Percentiles rank a stretch among this genome's conserved stretches.
Evolutionary conservation across 2,329 filamentous ascomycete species (phyloP).

Genomic region (Aotearoamyces nothofagi): DNA sequence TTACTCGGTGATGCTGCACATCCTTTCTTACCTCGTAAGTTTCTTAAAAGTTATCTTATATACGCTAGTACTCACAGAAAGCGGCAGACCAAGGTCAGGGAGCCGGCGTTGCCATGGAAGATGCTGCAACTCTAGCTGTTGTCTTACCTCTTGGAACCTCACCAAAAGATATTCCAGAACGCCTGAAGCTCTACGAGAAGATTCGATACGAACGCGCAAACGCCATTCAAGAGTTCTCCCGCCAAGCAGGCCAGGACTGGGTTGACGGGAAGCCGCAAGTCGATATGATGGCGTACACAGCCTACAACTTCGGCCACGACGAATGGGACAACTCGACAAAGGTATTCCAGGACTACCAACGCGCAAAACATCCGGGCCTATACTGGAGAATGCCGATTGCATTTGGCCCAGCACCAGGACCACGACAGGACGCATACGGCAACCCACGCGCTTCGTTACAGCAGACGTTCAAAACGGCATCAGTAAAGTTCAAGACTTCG

Average conservation of each 20-base stretch:
- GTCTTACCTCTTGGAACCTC: conserved; percentile 33
- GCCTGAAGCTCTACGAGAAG: conserved; percentile 42
- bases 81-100: conserved; percentile 40
- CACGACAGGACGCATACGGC: conserved; percentile 7
- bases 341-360: conserved; percentile 27
- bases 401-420: conserved; percentile 17
- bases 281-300: conserved; percentile 12
- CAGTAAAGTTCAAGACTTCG: conserved; percentile 25
- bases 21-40: conserved; percentile 44
- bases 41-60: conserved; percentile 4
- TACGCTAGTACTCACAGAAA: conserved; percentile 7
- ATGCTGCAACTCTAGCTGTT: conserved; percentile 41
- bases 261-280: conserved; percentile 20
- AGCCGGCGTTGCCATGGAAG: conserved; percentile 50
- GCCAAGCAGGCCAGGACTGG: conserved; percentile 33
- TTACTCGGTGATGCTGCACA: conserved; percentile 54
- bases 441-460: neutral
- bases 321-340: conserved; percentile 34
- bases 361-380: conserved; percentile 20
- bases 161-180: conserved; percentile 30
- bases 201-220: conserved; percentile 41
- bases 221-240: conserved; percentile 39
- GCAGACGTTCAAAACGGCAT: conserved; percentile 11
- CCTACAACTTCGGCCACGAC: conserved; percentile 34
- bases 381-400: conserved; percentile 27